Base-by-base conservation (phyloP, 768 basidiomycete genomes). In the Tulasnella sp. region DNA sequence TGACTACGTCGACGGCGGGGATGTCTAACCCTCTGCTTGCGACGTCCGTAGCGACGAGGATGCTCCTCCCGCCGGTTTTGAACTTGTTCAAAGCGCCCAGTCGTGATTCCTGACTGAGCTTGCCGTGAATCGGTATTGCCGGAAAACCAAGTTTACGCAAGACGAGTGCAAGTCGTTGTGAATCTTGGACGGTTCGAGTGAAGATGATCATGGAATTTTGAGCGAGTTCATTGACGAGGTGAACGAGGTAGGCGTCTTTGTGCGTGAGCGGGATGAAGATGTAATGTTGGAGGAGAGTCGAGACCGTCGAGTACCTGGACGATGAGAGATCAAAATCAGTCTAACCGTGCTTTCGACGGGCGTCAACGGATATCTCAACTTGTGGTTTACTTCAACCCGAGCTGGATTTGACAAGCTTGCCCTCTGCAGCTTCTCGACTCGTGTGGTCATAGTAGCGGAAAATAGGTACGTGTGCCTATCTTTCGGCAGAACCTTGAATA, bases 401-500 rank as follows among this genome's bases (percentile, higher is more conserved):
- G 96, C 90, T n/a, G 98, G 98, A 82, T 97, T 96, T 42, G 90
- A 89, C 82, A 99, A 86, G 86, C 94, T 96, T 42, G 98, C 96
- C 75, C 97, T 86, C 83, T 99, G 97, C 15, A 99, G 87, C 84
- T 98, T 98, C 15, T 93, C 95, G 4, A 99, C 95, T 85, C 98
- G 99, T 18, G 95, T 95, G 15, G 98, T 97, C 97, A 99, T 99
- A 29, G 97, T 99, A 7, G 97, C 98, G 16, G 97, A 98, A 86
- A 96, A 99, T 1, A 99, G 88, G 83, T 95, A 98, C 3, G 98
- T 99, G 40, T 92, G 93, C 15, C 98, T 90, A 81, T 98, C 96
- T 82, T 91, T 94, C 29, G 97, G 98, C 80, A 99, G 92, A 51
- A 94, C 90, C 85, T 96, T 97, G 46, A 99, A 88, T 82, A 99